Conservation (phyloP, 148 eudicot species). For the Tetragonia tetragonoides region DNA sequence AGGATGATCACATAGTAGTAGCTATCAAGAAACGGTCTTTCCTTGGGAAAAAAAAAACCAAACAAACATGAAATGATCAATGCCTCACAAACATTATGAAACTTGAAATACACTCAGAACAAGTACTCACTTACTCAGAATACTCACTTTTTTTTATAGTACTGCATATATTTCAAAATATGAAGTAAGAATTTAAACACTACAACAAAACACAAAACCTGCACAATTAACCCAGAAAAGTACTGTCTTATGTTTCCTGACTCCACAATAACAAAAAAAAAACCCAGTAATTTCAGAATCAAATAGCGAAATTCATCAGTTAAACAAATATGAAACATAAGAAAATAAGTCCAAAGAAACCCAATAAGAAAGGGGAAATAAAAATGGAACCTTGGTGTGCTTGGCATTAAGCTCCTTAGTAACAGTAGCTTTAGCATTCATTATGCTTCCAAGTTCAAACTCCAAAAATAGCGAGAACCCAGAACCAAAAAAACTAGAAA, state of each 20-base stretch:
- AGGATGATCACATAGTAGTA: too few species aligned
- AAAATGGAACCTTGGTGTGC: constrained; percentile 50
- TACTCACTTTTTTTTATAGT: too few species aligned
- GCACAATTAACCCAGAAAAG: neutral
- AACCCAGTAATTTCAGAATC: neutral
- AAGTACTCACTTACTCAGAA: neutral
- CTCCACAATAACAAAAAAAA: neutral
- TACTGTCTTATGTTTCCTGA: neutral
- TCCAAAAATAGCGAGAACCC: neutral
- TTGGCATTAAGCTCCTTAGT: constrained; percentile 52
- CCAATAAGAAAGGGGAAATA: neutral
- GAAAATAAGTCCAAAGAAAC: neutral
- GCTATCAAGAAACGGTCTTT: neutral
- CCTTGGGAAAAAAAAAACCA: neutral
- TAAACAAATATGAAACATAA: too few species aligned
- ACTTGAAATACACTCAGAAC: constrained; percentile 3
- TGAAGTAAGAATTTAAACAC: neutral
- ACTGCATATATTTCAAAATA: neutral
- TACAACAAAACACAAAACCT: neutral
- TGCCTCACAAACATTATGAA: neutral
- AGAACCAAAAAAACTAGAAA: neutral
- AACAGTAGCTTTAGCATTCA: constrained; percentile 59
- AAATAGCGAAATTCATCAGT: too few species aligned
- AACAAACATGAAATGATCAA: neutral
- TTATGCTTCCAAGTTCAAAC: constrained; percentile 18